A percentile compares a stretch with the other conserved stretches of the same genome.
phyloP scores from a whole-genome alignment of 805 yeast genomes.

The Candida michaelii region DNA sequence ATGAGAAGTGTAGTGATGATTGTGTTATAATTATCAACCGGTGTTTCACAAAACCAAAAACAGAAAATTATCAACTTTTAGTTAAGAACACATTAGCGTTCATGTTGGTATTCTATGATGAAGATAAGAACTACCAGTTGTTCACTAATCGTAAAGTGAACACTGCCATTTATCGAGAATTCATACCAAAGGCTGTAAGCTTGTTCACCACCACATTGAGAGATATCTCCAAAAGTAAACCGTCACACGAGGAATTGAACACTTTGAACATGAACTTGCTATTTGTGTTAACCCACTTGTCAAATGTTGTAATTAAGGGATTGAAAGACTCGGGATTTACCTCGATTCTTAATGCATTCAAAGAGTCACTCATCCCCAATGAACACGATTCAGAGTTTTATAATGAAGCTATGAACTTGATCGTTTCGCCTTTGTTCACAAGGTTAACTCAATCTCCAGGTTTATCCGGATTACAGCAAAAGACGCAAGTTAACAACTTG shows the following conservation, averaged over 20 bases:
- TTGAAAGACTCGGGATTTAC: neutral
- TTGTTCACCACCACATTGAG: neutral
- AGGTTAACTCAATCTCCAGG: constrained; percentile 7
- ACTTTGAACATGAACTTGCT: constrained; percentile 9
- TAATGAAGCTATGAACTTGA: constrained; percentile 13
- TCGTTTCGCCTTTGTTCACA: constrained; percentile 11
- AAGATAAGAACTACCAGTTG: constrained; percentile 6
- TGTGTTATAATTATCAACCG: constrained; percentile 12
- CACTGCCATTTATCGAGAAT: constrained; percentile 3
- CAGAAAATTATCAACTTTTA: constrained; percentile 3
- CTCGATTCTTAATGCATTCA: neutral
- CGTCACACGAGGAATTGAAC: neutral
- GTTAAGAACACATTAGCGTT: constrained; percentile 15
- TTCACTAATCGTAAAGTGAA: constrained; percentile 2
- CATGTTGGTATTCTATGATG: constrained; percentile 13
- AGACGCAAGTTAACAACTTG: constrained; percentile 14
- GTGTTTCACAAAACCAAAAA: neutral
- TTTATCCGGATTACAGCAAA: constrained; percentile 11
- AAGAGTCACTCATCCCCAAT: constrained; percentile 11
- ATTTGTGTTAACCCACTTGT: constrained; percentile 11
- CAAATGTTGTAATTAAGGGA: constrained; percentile 8
- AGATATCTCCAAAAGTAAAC: neutral
- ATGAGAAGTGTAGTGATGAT: constrained; percentile 15
- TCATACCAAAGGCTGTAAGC: constrained; percentile 3
- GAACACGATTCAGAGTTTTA: constrained; percentile 11